Conservation (phyloP, 257 asterid species). For the Solanum pennellii region DNA sequence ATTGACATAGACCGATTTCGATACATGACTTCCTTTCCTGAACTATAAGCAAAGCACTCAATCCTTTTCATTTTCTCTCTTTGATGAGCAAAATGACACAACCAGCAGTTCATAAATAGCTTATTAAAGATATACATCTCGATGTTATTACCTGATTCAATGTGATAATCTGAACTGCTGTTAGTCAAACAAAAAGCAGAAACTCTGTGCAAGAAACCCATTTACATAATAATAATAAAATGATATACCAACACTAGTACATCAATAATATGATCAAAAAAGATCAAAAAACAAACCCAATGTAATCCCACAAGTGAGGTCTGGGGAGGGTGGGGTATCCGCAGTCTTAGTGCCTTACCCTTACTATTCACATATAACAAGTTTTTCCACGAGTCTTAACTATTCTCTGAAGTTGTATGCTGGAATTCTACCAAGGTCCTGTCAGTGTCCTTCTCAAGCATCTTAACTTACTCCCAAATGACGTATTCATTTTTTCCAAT, state of each 20-base stretch:
- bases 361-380: background rate
- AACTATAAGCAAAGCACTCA: background rate
- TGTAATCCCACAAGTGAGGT: background rate
- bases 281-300: background rate
- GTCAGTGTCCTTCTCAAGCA: constrained; percentile 79
- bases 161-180: background rate
- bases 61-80: background rate
- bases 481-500: constrained; percentile 38
- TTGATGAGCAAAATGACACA: background rate
- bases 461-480: constrained; percentile 38
- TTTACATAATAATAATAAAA: background rate
- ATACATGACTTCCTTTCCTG: background rate
- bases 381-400: constrained; percentile 3
- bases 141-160: background rate
- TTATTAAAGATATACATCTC: background rate
- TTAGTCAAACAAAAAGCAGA: background rate
- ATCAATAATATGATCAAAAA: background rate
- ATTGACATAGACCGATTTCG: background rate
- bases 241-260: background rate
- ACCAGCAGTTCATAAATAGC: background rate
- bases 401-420: background rate
- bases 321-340: background rate
- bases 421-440: constrained; percentile 62
- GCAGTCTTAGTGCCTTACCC: background rate
- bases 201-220: constrained; percentile 7